phyloP scores from a whole-genome alignment of 2,329 filamentous ascomycete species.

The Penicillium sp. region DNA sequence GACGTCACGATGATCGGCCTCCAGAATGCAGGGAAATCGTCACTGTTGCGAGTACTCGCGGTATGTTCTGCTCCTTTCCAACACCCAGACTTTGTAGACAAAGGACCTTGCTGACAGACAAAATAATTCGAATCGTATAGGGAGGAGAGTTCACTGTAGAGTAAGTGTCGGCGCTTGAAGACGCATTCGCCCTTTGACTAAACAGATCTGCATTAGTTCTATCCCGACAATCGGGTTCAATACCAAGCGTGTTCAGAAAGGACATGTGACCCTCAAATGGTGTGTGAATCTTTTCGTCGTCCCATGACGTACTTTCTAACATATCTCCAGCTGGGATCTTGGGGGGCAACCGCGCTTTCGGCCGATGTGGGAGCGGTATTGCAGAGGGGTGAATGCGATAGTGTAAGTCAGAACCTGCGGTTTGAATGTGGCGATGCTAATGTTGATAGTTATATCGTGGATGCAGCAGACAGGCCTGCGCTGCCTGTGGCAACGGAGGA shows the following conservation, averaged over 20 bases:
- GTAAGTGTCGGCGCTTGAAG: constrained; percentile 63
- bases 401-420: constrained; percentile 61
- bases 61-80: constrained; percentile 64
- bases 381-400: constrained; percentile 94
- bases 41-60: constrained; percentile 87
- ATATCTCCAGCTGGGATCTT: constrained; percentile 77
- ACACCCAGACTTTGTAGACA: constrained; percentile 20
- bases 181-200: constrained; percentile 19
- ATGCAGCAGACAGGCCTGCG: constrained; percentile 83
- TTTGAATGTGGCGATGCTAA: constrained; percentile 18
- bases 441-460: constrained; percentile 79
- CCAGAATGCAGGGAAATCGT: constrained; percentile 98
- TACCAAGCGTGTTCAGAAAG: constrained; percentile 97
- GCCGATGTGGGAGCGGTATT: constrained; percentile 99
- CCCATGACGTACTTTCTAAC: constrained; percentile 26
- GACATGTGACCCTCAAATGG: constrained; percentile 98
- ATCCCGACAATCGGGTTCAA: constrained; percentile 99
- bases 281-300: constrained; percentile 42
- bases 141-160: constrained; percentile 98
- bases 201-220: constrained; percentile 65
- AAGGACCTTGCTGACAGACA: constrained; percentile 26
- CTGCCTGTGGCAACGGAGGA: constrained; percentile 89
- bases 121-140: constrained; percentile 54
- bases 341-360: constrained; percentile 96
- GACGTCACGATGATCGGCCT: constrained; percentile 99